A percentile compares a stretch with the other conserved stretches of the same genome.
Evolutionary conservation across 176 grass and related monocot genomes (phyloP).

Genomic region (Elymus sibiricus): DNA sequence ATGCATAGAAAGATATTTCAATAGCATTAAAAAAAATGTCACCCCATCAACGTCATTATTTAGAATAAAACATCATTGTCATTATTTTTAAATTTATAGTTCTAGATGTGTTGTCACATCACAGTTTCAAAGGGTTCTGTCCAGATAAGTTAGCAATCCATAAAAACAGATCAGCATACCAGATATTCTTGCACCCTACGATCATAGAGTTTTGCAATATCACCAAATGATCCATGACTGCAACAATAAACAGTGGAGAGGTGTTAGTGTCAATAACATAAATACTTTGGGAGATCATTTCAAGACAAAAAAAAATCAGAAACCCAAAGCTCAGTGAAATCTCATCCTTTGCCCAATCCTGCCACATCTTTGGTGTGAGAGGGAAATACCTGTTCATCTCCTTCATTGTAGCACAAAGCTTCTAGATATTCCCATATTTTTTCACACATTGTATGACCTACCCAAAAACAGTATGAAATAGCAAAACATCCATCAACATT

Average conservation of each 20-base stretch:
- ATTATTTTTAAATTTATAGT: too few relatives aligned
- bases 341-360: constrained; percentile 84
- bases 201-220: constrained; percentile 78
- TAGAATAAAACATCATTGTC: too few relatives aligned
- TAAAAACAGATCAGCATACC: too few relatives aligned
- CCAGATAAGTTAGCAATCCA: too few relatives aligned
- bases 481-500: background rate
- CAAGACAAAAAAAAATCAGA: background rate
- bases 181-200: constrained; percentile 85
- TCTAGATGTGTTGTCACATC: too few relatives aligned
- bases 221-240: constrained; percentile 53
- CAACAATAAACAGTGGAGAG: constrained; percentile 5
- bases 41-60: too few relatives aligned
- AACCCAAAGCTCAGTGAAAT: constrained; percentile 59
- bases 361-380: constrained; percentile 74
- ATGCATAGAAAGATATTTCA: too few relatives aligned
- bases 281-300: background rate
- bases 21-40: too few relatives aligned
- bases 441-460: constrained; percentile 81
- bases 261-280: background rate
- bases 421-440: constrained; percentile 71
- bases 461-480: background rate
- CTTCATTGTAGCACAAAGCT: constrained; percentile 69
- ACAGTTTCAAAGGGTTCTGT: background rate
- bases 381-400: constrained; percentile 73